Conservation (phyloP, 2,329 filamentous ascomycete species). For the Sporothrix inflata region DNA sequence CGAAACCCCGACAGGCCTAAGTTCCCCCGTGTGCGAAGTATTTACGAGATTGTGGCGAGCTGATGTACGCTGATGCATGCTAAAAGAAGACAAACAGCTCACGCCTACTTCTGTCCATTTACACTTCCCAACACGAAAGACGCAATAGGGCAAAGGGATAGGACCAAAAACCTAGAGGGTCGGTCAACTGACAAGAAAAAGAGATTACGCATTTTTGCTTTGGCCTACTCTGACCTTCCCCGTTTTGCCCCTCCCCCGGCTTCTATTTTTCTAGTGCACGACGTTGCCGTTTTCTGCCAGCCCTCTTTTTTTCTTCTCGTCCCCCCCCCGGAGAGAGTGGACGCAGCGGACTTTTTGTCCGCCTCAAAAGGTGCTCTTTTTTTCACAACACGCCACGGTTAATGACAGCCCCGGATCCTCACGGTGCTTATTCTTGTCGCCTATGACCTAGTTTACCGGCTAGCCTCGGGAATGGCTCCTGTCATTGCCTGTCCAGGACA, state of each 20-base stretch:
- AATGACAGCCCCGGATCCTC: constrained; percentile 18
- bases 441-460: constrained; percentile 14
- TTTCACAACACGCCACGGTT: neutral
- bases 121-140: neutral
- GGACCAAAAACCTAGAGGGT: neutral
- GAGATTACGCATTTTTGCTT: constrained; percentile 17
- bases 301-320: constrained; percentile 1
- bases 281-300: neutral
- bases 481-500: neutral
- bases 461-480: constrained; percentile 24
- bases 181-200: constrained; percentile 20
- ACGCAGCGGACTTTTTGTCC: neutral
- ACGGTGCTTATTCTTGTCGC: neutral
- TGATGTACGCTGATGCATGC: neutral
- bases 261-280: neutral
- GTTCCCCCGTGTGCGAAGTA: neutral
- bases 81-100: neutral
- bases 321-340: too few species aligned
- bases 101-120: neutral
- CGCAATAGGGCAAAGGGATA: neutral
- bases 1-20: neutral
- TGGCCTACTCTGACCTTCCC: neutral
- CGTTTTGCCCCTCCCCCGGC: neutral
- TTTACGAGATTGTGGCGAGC: constrained; percentile 8
- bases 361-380: neutral